phyloP scores from a whole-genome alignment of 371 early-diverging fungal genomes.

The Saksenaea vasiformis region DNA sequence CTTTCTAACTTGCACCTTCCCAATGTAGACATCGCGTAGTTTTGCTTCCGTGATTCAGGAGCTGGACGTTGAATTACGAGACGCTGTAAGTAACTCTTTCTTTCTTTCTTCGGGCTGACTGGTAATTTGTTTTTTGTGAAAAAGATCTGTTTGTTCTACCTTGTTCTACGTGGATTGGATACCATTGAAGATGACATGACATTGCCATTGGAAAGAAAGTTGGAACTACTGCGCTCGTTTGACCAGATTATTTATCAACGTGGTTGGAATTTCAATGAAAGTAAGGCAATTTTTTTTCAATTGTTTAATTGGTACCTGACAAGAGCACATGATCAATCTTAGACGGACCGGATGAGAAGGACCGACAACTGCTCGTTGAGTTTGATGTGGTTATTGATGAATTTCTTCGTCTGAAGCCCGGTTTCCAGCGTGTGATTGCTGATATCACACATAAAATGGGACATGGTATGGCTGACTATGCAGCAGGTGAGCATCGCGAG shows the following conservation, averaged over 20 bases:
- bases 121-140: not conserved
- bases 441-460: constrained; percentile 94
- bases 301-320: not conserved
- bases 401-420: constrained; percentile 77
- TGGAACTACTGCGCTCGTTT: constrained; percentile 76
- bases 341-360: constrained; percentile 93
- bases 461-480: constrained; percentile 92
- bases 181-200: constrained; percentile 99
- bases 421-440: constrained; percentile 83
- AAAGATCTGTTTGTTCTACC: constrained; percentile 86
- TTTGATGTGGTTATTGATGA: constrained; percentile 90
- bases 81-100: constrained; percentile 60
- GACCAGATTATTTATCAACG: constrained; percentile 75
- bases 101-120: not conserved
- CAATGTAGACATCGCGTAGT: constrained; percentile 82
- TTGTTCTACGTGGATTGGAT: constrained; percentile 93
- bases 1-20: not conserved
- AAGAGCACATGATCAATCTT: constrained; percentile 1
- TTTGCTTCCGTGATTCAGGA: constrained; percentile 96
- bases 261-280: constrained; percentile 89
- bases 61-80: constrained; percentile 85
- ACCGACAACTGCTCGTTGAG: constrained; percentile 82
- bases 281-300: constrained; percentile 34
- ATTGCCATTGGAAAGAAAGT: constrained; percentile 74
- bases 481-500: constrained; percentile 56